Percentiles rank a stretch among this genome's conserved stretches.
Evolutionary conservation across 106 monocot genomes (phyloP).

Genomic region (Iris macrosiphon): DNA sequence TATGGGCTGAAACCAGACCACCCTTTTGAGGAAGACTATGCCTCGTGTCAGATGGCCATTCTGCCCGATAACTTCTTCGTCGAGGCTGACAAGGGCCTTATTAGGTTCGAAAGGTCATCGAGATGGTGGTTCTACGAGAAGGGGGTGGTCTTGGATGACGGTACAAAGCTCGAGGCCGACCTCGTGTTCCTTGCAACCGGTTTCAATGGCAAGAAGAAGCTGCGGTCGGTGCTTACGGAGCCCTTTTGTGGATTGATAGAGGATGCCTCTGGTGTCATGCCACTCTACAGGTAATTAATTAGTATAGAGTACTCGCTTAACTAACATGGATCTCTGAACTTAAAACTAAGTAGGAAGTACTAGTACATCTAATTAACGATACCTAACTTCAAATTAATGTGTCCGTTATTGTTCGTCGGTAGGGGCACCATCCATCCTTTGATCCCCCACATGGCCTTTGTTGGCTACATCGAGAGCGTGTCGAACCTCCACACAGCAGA

Average conservation of each 20-base stretch:
- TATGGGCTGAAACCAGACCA: slow-evolving; percentile 72
- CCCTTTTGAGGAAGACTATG: slow-evolving; percentile 77
- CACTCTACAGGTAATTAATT: slow-evolving; percentile 81
- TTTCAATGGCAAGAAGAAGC: slow-evolving; percentile 79
- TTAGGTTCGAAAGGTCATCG: slow-evolving; percentile 46
- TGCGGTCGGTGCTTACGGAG: slow-evolving; percentile 43
- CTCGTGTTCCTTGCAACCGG: slow-evolving; percentile 80
- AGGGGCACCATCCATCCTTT: slow-evolving; percentile 73
- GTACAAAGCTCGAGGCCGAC: slow-evolving; percentile 61
- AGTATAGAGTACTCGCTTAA: no score
- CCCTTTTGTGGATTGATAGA: slow-evolving; percentile 39
- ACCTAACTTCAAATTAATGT: no score
- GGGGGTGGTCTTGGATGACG: slow-evolving; percentile 65
- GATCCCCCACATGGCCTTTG: slow-evolving; percentile 81
- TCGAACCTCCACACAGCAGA: slow-evolving; percentile 92
- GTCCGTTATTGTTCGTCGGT: no score
- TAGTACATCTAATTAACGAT: no score
- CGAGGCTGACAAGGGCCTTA: slow-evolving; percentile 59
- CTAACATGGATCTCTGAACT: no score
- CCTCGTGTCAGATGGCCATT: slow-evolving; percentile 88
- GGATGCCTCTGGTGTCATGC: slow-evolving; percentile 56
- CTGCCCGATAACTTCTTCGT: slow-evolving; percentile 74
- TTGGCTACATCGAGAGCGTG: slow-evolving; percentile 88
- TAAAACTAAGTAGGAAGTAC: no score
- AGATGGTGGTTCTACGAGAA: slow-evolving; percentile 60